Evolutionary conservation across 2,329 filamentous ascomycete species (phyloP).

Genomic region (Botrytis fabae): DNA sequence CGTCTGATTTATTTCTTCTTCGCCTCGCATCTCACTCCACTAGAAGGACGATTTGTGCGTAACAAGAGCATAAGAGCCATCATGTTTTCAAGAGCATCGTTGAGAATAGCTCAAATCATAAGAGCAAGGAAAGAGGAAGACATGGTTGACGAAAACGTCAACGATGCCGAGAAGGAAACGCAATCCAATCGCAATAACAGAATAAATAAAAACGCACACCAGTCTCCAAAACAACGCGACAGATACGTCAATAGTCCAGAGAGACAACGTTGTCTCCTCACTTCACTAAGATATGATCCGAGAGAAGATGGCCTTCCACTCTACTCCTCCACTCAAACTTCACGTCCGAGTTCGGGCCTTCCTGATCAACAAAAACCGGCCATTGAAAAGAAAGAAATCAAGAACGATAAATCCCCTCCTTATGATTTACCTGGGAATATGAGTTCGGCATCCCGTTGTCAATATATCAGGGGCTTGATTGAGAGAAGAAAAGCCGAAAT

Average conservation of each 20-base stretch:
- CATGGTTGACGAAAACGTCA: neutral
- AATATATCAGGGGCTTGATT: neutral
- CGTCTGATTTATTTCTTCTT: neutral
- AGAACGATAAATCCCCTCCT: neutral
- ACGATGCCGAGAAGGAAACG: neutral
- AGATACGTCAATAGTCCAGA: neutral
- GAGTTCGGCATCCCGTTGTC: neutral
- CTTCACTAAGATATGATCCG: neutral
- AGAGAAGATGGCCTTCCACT: neutral
- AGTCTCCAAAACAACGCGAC: fast-evolving
- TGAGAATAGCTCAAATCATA: neutral
- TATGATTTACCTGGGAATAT: neutral
- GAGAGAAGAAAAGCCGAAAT: neutral
- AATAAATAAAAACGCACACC: neutral
- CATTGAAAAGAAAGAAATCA: neutral
- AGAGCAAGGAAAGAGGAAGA: neutral
- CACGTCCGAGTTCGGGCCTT: no score
- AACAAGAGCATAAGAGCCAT: neutral
- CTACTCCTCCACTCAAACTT: neutral
- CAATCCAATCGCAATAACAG: neutral
- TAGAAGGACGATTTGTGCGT: neutral
- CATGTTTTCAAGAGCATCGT: neutral
- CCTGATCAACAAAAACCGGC: neutral
- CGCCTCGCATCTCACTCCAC: neutral
- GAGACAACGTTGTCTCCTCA: neutral